Evolutionary conservation across 1,284 basidiomycete genomes (phyloP).

Genomic region (Coniophora puteana): DNA sequence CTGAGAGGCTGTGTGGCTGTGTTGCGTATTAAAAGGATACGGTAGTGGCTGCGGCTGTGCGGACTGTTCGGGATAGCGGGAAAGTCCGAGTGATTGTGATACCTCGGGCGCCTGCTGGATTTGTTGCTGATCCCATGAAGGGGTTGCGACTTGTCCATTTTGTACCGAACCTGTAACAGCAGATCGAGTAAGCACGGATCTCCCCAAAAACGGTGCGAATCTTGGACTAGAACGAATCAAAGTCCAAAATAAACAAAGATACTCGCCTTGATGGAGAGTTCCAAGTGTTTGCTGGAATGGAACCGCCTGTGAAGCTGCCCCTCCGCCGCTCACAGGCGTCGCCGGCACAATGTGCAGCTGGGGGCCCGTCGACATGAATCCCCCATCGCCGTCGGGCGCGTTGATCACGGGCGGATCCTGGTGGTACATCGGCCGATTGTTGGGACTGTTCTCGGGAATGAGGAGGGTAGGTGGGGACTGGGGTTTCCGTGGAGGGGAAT

Average conservation of each 20-base stretch:
- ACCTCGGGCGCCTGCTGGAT: constrained; percentile 28
- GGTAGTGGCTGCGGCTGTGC: constrained; percentile 25
- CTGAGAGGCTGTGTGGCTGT: constrained; percentile 30
- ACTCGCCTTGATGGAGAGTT: constrained; percentile 50
- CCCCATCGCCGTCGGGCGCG: constrained; percentile 59
- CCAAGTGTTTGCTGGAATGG: constrained; percentile 47
- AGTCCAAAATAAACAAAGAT: too few relatives aligned
- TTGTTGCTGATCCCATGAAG: constrained; percentile 32
- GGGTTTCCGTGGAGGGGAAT: constrained; percentile 47
- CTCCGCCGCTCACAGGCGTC: constrained; percentile 69
- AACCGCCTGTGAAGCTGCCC: constrained; percentile 38
- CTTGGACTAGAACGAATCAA: constrained; percentile 21
- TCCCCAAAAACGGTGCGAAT: too few relatives aligned
- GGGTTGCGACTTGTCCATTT: constrained; percentile 27
- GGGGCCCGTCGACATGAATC: constrained; percentile 45
- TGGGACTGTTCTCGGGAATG: constrained; percentile 49
- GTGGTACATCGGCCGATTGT: constrained; percentile 24
- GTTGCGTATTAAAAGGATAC: constrained; percentile 16
- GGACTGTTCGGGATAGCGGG: constrained; percentile 25
- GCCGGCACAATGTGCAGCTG: constrained; percentile 75
- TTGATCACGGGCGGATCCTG: constrained; percentile 54
- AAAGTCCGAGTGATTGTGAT: constrained; percentile 25
- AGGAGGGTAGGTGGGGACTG: constrained; percentile 67
- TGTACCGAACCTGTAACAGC: constrained; percentile 24
- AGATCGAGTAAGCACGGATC: constrained; percentile 25